Percentiles rank a stretch among this genome's conserved stretches.
Conservation (phyloP, 2,329 filamentous ascomycete species). For the Aspergillus sp. region DNA sequence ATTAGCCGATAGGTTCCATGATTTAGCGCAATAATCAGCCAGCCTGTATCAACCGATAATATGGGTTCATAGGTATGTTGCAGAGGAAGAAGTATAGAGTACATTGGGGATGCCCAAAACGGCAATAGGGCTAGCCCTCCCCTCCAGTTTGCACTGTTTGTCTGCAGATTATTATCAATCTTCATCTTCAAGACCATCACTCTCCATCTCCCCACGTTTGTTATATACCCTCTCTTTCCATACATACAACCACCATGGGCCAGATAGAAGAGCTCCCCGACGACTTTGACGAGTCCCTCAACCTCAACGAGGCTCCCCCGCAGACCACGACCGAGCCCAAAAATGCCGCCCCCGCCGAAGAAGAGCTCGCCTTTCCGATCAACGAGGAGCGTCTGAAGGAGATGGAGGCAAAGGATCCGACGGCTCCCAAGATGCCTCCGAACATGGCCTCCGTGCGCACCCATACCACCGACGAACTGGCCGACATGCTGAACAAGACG, state of each 20-base stretch:
- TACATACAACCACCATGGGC: slow-evolving; percentile 49
- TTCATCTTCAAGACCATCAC: background rate
- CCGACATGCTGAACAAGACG: slow-evolving; percentile 65
- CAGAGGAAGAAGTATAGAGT: background rate
- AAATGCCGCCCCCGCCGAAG: slow-evolving; percentile 20
- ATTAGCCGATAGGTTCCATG: too few species aligned
- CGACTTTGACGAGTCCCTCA: slow-evolving; percentile 48
- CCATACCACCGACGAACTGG: slow-evolving; percentile 59
- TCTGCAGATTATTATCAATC: background rate
- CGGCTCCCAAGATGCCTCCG: slow-evolving; percentile 53
- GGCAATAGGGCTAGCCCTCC: slow-evolving; percentile 17
- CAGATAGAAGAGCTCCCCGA: slow-evolving; percentile 51
- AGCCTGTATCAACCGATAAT: background rate
- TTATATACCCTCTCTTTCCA: background rate
- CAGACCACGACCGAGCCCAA: slow-evolving; percentile 2
- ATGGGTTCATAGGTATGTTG: too few species aligned
- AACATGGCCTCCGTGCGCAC: slow-evolving; percentile 57
- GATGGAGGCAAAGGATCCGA: slow-evolving; percentile 27
- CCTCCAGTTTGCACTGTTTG: slow-evolving; percentile 15
- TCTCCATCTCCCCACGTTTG: background rate
- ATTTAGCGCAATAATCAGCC: too few species aligned
- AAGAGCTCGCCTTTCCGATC: slow-evolving; percentile 40
- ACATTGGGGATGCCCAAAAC: slow-evolving; percentile 2
- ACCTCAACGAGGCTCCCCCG: slow-evolving; percentile 37
- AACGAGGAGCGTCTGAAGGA: slow-evolving; percentile 35